Evolutionary conservation across 805 yeast species (phyloP), one percentile per base, ranked within the genome.

Genomic region (Schwanniomyces pseudopolymorphus): DNA sequence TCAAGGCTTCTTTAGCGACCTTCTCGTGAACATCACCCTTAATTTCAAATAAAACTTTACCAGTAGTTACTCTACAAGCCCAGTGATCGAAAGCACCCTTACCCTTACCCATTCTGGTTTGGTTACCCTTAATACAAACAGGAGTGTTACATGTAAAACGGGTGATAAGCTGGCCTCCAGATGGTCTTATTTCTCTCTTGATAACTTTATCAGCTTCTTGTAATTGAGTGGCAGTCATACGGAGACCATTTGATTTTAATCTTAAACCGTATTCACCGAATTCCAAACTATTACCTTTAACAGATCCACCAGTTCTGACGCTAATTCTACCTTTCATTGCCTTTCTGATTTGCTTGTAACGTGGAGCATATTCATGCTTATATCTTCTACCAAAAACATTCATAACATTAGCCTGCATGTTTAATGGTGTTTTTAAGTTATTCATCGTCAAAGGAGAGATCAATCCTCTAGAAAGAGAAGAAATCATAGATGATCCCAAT

Each of bases 31-130:
- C 77, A 51, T 79, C 72, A 14, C 83, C 85, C 51, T 85, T 87
- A 61, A 91, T 82, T 71, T 94, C 99, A 61, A 91, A 89, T 19
- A 91, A 74, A 36, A 94, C 83, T 61, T 90, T 91, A 3, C 99
- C 99, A 0, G 97, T 91, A 35, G 98, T 96, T 11, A 94, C 94
- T 59, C 99, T 83, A 27, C 84, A 87, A 59, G 96, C 95, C 98
- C 98, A 94, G 72, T 89, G 94, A 60, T 89, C 96, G 63, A 94
- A 92, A 0, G 91, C 85, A 70, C 99, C 99, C 70, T 94, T 94
- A 74, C 99, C 99, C 69, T 94, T 94, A 75, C 99, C 99, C 99
- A 94, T 94, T 84, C 99, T 94, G 9, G 97, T 89, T 66, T 94
- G 97, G 67, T 94, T 94, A 73, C 99, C 99, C 73, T 94, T 94